Evolutionary conservation across 139 green algal genomes (phyloP).

Genomic region (Penium margaritaceum): DNA sequence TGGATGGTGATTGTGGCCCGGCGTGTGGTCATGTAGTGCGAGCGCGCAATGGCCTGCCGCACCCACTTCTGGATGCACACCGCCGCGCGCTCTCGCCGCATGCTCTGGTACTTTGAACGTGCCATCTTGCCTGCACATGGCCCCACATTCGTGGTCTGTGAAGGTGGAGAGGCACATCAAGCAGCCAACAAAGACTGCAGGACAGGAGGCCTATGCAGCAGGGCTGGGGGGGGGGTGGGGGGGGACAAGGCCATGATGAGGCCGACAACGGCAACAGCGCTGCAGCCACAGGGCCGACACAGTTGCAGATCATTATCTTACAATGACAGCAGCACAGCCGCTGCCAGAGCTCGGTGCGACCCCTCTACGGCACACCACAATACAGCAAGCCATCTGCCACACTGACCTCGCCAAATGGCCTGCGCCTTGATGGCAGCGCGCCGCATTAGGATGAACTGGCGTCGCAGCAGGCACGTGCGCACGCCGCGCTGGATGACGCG

Average conservation of each 20-base stretch:
- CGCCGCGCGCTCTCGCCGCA: slow-evolving; percentile 24
- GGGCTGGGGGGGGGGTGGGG: not conserved
- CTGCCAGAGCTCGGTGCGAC: not conserved
- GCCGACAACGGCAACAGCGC: too few species aligned
- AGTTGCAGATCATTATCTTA: not conserved
- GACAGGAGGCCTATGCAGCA: not conserved
- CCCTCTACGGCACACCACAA: too few species aligned
- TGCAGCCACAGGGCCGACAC: not conserved
- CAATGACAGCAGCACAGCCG: not conserved
- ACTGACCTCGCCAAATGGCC: slow-evolving; percentile 19
- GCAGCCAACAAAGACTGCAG: not conserved
- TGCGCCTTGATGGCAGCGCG: slow-evolving; percentile 36
- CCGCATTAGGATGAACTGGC: slow-evolving; percentile 15
- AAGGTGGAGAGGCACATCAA: slow-evolving; percentile 1
- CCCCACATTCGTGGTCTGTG: not conserved
- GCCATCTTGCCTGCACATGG: slow-evolving; percentile 34
- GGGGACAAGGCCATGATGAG: too few species aligned
- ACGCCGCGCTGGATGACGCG: slow-evolving; percentile 51
- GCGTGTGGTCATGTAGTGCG: slow-evolving; percentile 26
- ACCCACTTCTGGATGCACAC: slow-evolving; percentile 48
- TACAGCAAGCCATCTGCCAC: not conserved
- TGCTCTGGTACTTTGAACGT: slow-evolving; percentile 12
- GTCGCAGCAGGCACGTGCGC: slow-evolving; percentile 15
- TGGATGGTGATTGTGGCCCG: slow-evolving; percentile 36
- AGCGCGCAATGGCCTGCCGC: slow-evolving; percentile 53